These are phyloP conservation scores for carrot (Daucus carota) DNA, from an alignment of 129 eudicot species.

Conservation along the genomic window DH1_v3.0 NC_030387.2:41377001-41377500, in stretches of 20 bases:
- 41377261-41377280: not conserved
- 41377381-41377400: no score
- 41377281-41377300: not conserved
- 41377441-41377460: no score
- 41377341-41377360: no score
- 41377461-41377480: no score
- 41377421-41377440: no score
- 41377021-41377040: not conserved
- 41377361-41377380: no score
- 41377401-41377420: no score
- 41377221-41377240: not conserved
- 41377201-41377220: not conserved
- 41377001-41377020: not conserved
- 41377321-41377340: no score
- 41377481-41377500: no score
- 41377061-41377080: not conserved
- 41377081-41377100: not conserved
- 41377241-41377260: not conserved
- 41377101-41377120: not conserved
- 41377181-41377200: not conserved
- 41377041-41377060: constrained; percentile 1
- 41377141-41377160: not conserved
- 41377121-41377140: not conserved
- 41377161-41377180: not conserved
- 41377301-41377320: no score